phyloP scores from a whole-genome alignment of 139 green algal species.

The Auxenochlorella pyrenoidosa region DNA sequence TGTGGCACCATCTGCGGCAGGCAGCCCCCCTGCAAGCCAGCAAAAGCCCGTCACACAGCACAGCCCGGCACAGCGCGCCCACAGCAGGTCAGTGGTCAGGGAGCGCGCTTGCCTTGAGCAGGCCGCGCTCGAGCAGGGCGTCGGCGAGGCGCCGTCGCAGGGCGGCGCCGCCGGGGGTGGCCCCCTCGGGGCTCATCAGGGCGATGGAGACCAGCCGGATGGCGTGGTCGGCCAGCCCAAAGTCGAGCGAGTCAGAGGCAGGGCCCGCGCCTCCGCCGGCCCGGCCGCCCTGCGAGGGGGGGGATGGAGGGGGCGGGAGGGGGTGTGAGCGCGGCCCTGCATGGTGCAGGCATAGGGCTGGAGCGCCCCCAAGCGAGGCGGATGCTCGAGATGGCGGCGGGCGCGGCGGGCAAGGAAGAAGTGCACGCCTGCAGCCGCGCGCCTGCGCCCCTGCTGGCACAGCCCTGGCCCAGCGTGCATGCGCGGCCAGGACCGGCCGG shows the following conservation, averaged over 20 bases:
- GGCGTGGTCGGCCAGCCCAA: slow-evolving; percentile 14
- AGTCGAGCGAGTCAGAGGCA: slow-evolving; percentile 1
- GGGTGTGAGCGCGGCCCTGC: neutral
- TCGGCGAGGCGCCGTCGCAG: slow-evolving; percentile 20
- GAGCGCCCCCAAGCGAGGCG: too few relatives aligned
- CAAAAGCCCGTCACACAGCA: too few relatives aligned
- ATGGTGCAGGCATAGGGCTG: too few relatives aligned
- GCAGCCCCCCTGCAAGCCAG: too few relatives aligned
- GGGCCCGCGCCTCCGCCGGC: neutral
- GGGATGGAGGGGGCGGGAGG: neutral
- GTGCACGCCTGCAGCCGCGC: too few relatives aligned
- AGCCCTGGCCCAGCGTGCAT: too few relatives aligned
- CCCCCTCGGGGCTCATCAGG: slow-evolving; percentile 12
- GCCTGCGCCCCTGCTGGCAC: too few relatives aligned
- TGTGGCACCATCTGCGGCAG: too few relatives aligned
- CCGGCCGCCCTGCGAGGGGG: neutral
- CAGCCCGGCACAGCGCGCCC: too few relatives aligned
- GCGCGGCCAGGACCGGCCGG: neutral
- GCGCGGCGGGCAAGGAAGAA: too few relatives aligned
- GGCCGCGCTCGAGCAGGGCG: slow-evolving; percentile 21
- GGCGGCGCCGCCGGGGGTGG: neutral
- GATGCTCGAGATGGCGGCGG: too few relatives aligned
- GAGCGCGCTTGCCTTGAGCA: slow-evolving; percentile 14
- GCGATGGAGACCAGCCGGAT: slow-evolving; percentile 27
- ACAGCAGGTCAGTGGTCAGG: too few relatives aligned